phyloP scores from a whole-genome alignment of 768 basidiomycete species.

The Boletales sp. region DNA sequence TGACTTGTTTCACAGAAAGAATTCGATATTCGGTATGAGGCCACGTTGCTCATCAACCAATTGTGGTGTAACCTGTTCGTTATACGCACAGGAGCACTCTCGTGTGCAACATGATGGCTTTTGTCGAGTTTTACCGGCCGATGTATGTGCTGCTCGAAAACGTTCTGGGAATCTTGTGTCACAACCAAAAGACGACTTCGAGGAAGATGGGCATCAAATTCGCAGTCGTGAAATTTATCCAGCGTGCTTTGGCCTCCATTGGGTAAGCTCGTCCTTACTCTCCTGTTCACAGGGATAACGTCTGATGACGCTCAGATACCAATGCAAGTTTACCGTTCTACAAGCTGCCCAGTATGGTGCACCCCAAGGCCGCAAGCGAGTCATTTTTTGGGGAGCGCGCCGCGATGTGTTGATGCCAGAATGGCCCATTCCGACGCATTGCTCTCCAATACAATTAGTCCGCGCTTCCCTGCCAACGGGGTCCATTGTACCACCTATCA shows the following conservation, averaged over 20 bases:
- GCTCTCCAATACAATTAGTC: slow-evolving; percentile 35
- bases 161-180: slow-evolving; percentile 56
- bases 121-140: slow-evolving; percentile 62
- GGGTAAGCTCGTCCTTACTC: slow-evolving; percentile 45
- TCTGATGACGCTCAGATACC: slow-evolving; percentile 40
- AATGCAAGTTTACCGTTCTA: slow-evolving; percentile 59
- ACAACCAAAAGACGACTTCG: slow-evolving; percentile 42
- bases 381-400: slow-evolving; percentile 68
- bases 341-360: slow-evolving; percentile 72
- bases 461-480: slow-evolving; percentile 44
- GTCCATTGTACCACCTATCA: slow-evolving; percentile 37
- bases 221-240: slow-evolving; percentile 66
- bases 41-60: neutral
- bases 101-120: slow-evolving; percentile 67
- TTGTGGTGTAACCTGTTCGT: neutral
- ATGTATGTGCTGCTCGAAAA: slow-evolving; percentile 70
- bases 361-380: slow-evolving; percentile 62
- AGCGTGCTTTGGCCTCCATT: slow-evolving; percentile 54
- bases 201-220: slow-evolving; percentile 40
- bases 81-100: slow-evolving; percentile 48
- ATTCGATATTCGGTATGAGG: slow-evolving; percentile 54
- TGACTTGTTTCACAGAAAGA: slow-evolving; percentile 37
- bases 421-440: slow-evolving; percentile 63
- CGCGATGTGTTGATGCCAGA: slow-evolving; percentile 54
- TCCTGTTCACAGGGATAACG: neutral